Evolutionary conservation across 2,329 filamentous ascomycete genomes (phyloP).

Genomic region (Cladosporium phlei): DNA sequence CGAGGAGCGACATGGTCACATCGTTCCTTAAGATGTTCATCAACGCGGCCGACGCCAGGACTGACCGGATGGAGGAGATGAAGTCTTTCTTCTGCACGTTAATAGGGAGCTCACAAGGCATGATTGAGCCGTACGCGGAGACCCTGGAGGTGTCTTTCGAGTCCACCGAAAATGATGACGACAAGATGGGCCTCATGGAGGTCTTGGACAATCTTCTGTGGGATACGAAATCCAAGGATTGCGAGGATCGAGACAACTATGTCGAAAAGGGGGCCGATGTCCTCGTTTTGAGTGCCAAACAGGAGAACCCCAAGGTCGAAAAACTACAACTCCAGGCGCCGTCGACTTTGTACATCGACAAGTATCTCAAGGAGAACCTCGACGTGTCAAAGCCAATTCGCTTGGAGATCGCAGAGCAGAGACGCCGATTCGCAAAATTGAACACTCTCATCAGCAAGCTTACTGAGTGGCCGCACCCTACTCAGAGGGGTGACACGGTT

Average conservation of each 20-base stretch:
- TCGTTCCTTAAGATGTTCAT: slow-evolving; percentile 10
- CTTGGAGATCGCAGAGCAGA: slow-evolving; percentile 33
- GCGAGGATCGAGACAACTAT: slow-evolving; percentile 22
- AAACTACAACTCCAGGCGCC: slow-evolving; percentile 49
- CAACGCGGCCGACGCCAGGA: background rate
- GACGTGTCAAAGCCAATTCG: slow-evolving; percentile 46
- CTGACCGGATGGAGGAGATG: slow-evolving; percentile 13
- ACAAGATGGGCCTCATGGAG: slow-evolving; percentile 6
- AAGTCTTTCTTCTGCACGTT: slow-evolving; percentile 25
- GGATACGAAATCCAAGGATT: slow-evolving; percentile 24
- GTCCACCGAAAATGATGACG: slow-evolving; percentile 11
- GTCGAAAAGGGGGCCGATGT: slow-evolving; percentile 50
- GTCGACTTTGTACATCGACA: slow-evolving; percentile 53
- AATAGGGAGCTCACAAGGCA: slow-evolving; percentile 24
- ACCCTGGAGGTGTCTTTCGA: slow-evolving; percentile 18
- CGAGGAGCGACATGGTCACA: background rate
- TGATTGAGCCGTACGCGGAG: slow-evolving; percentile 18
- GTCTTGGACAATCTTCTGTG: slow-evolving; percentile 30
- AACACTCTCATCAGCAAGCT: slow-evolving; percentile 34
- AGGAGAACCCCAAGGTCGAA: slow-evolving; percentile 29
- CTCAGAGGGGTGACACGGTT: slow-evolving; percentile 26
- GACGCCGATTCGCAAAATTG: slow-evolving; percentile 29
- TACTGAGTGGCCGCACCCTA: slow-evolving; percentile 32
- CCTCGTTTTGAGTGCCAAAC: slow-evolving; percentile 46
- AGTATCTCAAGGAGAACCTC: slow-evolving; percentile 53